Evolutionary conservation across 352 stramenopile genomes (phyloP), one percentile per base, ranked within the genome.

Genomic region (Phytophthora pluvialis): DNA sequence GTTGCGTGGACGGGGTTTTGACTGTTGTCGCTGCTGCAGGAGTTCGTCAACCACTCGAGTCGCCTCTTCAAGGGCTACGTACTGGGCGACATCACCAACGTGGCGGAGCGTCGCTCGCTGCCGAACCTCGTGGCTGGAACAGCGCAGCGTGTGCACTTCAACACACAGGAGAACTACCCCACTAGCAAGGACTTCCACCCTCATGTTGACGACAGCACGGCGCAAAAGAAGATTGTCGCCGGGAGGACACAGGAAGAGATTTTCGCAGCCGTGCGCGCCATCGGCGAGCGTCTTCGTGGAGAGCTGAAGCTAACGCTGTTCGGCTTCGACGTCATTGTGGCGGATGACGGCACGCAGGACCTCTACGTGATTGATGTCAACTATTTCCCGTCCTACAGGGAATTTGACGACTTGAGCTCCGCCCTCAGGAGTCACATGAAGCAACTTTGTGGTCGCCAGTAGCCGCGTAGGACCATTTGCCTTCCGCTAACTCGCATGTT

Each of bases 371-470:
- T 95, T 57, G 87, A 95, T 46, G 82, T 95, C 60, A 95, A 95
- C 69, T 95, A 95, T 67, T 95, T 95, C 53, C 87, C 87, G 45
- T 95, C 87, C 4, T 95, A 93, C 72, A 89, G 87, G 46, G 87
- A 95, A 64, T 67, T 95, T 32, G 75, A 88, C 13, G 77, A 89
- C 51, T 88, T 95, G 67, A 77, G 76, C 55, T 29, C 54, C 3
- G 53, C 81, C 11, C 70, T 95, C 51, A 83, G 84, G 12, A 72
- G 67, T 21, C 86, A 93, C 70, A 77, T 94, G 46, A 79, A 76
- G 53, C 68, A 73, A 42, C 28, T 67, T 13, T 88, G 79, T 15
- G 47, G 49, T 13, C 60, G 51, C 32, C 47, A 68, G 39, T 75
- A 75, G 53, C 49, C 35, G 33, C n/a, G 21, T 32, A 42, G 43